These are phyloP conservation scores for Lecanicillium sp. DNA, from an alignment of 2,329 filamentous ascomycete genomes.

Conservation along the genomic window DNA sequence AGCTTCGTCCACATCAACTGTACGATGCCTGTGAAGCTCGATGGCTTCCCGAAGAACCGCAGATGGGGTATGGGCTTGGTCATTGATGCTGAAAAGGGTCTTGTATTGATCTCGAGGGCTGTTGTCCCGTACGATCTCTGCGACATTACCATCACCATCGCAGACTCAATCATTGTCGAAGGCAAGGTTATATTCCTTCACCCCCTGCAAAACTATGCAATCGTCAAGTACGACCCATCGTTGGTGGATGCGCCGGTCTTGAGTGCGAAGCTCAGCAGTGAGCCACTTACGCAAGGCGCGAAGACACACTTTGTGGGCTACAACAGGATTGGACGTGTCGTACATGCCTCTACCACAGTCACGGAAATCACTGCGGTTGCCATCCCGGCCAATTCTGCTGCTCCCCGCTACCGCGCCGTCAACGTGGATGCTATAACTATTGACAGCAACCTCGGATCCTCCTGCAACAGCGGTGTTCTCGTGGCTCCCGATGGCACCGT, in stretches of 20 bases:
- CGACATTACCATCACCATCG: slow-evolving; percentile 92
- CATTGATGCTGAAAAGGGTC: slow-evolving; percentile 92
- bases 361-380: slow-evolving; percentile 97
- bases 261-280: slow-evolving; percentile 74
- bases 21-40: slow-evolving; percentile 89
- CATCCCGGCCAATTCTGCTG: slow-evolving; percentile 86
- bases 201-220: slow-evolving; percentile 91
- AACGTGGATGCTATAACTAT: slow-evolving; percentile 97
- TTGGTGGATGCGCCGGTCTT: slow-evolving; percentile 92
- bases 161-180: slow-evolving; percentile 89
- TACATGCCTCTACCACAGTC: slow-evolving; percentile 87
- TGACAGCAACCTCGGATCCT: slow-evolving; percentile 82
- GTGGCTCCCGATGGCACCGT: slow-evolving; percentile 86
- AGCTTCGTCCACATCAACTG: slow-evolving; percentile 93
- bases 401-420: slow-evolving; percentile 86
- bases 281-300: slow-evolving; percentile 83
- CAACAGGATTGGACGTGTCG: slow-evolving; percentile 89
- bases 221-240: slow-evolving; percentile 88
- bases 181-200: slow-evolving; percentile 95
- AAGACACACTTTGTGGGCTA: slow-evolving; percentile 97
- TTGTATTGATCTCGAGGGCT: slow-evolving; percentile 89
- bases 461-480: slow-evolving; percentile 90
- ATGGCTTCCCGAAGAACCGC: slow-evolving; percentile 92
- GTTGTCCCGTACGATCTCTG: slow-evolving; percentile 95
- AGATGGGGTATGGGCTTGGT: slow-evolving; percentile 95